Evolutionary conservation across 2,329 filamentous ascomycete genomes (phyloP), one percentile per base, ranked within the genome.

Genomic region (Alternaria incomplexa): DNA sequence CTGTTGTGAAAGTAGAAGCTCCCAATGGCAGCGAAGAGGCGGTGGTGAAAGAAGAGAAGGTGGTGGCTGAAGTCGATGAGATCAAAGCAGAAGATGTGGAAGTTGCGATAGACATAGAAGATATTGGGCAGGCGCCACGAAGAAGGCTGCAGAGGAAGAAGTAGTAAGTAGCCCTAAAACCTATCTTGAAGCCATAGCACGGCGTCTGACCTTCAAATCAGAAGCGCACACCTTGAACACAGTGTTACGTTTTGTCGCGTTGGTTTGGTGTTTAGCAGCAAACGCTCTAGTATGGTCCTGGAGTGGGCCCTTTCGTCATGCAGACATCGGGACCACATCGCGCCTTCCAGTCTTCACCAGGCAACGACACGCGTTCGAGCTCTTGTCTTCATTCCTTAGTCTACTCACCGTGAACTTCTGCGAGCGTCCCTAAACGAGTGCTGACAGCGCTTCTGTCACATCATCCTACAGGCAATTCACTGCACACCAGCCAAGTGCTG

Each of bases 1-100:
- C 72, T 22, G 72, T 75, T 2, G 63, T 81, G 3, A 79, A 81
- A 55, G 63, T 76, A 5, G 80, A 81, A 54, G 70, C 76, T 20
- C 30, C 73, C 68, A 64, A 79, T 73, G 67, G 75, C 76, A 72
- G 77, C 46, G 13, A 52, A 36, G 48, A 40, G 28, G 58, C 71
- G 6, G 54, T 67, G 2, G 66, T 73, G 3, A 68, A 77, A 44
- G 70, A 72, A 43, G 62, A 73, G 36, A 59, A 26, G 11, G 55
- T 66, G 6, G 56, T 65, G 26, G 61, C 58, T 44, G 51, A 69
- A 50, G 43, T 72, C 45, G 58, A 30, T 23, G 67, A 75, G 12
- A 58, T 78, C 25, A 77, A 77, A 53, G 68, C 61, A 15, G 75
- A 78, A 55, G 69, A 75, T 36, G 66, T 70, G 32, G 70, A 68